These are phyloP conservation scores for Lachnellula arida DNA, from an alignment of 2,329 filamentous ascomycete species.

Conservation along the genomic window DNA sequence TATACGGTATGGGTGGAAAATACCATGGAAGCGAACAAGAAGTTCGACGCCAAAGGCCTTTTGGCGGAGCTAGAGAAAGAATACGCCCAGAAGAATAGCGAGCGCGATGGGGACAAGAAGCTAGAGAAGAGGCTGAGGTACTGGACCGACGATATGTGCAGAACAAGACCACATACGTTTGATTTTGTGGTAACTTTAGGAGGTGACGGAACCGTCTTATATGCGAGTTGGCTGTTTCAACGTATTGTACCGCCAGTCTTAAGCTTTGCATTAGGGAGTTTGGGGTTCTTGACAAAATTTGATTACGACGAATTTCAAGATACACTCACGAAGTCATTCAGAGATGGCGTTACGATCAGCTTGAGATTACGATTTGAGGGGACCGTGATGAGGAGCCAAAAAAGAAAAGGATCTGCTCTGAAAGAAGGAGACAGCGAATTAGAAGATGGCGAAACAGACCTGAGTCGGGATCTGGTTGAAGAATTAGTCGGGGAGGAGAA, in stretches of 20 bases:
- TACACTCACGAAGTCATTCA: constrained; percentile 68
- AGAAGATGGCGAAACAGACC: constrained; percentile 38
- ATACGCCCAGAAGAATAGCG: constrained; percentile 36
- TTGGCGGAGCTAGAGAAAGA: constrained; percentile 52
- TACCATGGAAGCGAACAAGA: constrained; percentile 63
- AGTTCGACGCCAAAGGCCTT: constrained; percentile 69
- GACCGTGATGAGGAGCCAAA: constrained; percentile 80
- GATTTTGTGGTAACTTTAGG: constrained; percentile 91
- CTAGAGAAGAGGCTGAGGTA: constrained; percentile 56
- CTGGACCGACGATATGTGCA: constrained; percentile 80
- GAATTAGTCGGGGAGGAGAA: constrained; percentile 84
- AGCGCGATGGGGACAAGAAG: constrained; percentile 18
- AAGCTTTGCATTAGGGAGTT: constrained; percentile 83
- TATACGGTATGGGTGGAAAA: constrained; percentile 85
- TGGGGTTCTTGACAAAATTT: constrained; percentile 96
- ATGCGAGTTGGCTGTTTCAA: constrained; percentile 96
- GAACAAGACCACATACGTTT: constrained; percentile 74
- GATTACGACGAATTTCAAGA: constrained; percentile 73
- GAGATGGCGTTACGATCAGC: constrained; percentile 82
- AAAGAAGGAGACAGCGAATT: constrained; percentile 32
- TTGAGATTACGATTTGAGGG: constrained; percentile 86
- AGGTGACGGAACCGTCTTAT: constrained; percentile 94
- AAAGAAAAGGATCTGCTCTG: constrained; percentile 34
- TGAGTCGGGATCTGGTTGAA: constrained; percentile 69
- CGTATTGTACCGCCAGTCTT: constrained; percentile 89